Evolutionary conservation across 441 rosid genomes (phyloP), one percentile per base, ranked within the genome.

Genomic region (Macaranga tanarius): DNA sequence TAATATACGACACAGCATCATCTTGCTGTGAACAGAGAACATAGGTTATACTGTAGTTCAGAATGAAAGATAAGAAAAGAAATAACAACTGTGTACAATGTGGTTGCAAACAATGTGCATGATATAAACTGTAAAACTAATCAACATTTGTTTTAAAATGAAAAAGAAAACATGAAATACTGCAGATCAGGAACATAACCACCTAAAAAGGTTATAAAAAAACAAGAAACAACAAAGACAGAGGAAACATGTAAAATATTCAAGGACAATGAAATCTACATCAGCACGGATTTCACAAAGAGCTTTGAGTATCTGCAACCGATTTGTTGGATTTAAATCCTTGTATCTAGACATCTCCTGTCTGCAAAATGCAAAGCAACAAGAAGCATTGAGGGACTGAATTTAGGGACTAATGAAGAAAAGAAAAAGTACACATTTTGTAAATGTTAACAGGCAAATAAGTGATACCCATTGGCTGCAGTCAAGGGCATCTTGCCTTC

Each of bases 281-380:
- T 87, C 84, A 51, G 84, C 87, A 56, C 96, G 89, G 71, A 92
- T 79, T 83, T 93, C 97, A 77, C 97, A 92, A 28, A 93, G 95
- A 62, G 92, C 95, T 80, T 86, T 93, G 4, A 93, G 76, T 56
- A 93, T 76, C 69, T 55, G 79, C 42, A 93, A 79, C 25, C 97
- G 90, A 74, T 62, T 55, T 54, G 74, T 81, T 17, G 91, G 89
- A 72, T 83, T 80, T 74, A 93, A 87, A 84, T 83, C 85, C 76
- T 81, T 83, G 84, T 92, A 93, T 73, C 67, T 79, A 10, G 81
- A 67, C 58, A 88, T 79, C 81, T 93, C 97, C 79, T 81, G 82
- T 80, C 96, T 92, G 81, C 45, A 78, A 67, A 76, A 54, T 16
- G 59, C 78, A 74, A n/a, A 50, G 38, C 34, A 77, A 12, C 47